These are phyloP conservation scores for Fraxinus ornus DNA, from an alignment of 305 asterid species.

Conservation along the genomic window DNA sequence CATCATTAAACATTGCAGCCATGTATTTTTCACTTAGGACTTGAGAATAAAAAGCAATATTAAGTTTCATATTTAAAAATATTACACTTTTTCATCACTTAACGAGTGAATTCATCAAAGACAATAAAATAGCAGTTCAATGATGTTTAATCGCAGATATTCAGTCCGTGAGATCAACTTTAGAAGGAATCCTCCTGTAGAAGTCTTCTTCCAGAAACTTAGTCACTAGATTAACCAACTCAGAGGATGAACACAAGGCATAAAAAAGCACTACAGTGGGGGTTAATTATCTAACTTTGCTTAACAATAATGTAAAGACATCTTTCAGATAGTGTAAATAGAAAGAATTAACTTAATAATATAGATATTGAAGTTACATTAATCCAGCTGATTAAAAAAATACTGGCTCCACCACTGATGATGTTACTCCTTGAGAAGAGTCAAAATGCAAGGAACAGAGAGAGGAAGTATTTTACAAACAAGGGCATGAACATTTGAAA, in stretches of 20 bases:
- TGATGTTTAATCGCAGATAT: background rate
- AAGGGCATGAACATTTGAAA: conserved; percentile 6
- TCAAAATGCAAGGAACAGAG: conserved; percentile 7
- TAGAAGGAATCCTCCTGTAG: background rate
- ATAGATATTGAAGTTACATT: background rate
- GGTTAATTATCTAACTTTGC: background rate
- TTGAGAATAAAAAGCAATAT: background rate
- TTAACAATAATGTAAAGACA: background rate
- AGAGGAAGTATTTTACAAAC: conserved; percentile 7
- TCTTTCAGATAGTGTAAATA: background rate
- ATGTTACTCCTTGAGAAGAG: background rate
- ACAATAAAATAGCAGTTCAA: background rate
- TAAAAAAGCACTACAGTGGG: background rate
- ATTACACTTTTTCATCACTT: background rate
- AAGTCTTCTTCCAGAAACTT: background rate
- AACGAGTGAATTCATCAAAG: background rate
- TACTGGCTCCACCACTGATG: background rate
- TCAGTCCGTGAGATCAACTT: background rate
- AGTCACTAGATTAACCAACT: background rate
- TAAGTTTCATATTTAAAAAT: background rate
- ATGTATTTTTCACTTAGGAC: background rate
- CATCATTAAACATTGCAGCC: background rate
- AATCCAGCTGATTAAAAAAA: background rate
- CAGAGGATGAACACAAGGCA: background rate
- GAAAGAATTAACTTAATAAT: background rate